Evolutionary conservation across 1,284 basidiomycete species (phyloP), one percentile per base, ranked within the genome.

Genomic region (Moesziomyces sp.): DNA sequence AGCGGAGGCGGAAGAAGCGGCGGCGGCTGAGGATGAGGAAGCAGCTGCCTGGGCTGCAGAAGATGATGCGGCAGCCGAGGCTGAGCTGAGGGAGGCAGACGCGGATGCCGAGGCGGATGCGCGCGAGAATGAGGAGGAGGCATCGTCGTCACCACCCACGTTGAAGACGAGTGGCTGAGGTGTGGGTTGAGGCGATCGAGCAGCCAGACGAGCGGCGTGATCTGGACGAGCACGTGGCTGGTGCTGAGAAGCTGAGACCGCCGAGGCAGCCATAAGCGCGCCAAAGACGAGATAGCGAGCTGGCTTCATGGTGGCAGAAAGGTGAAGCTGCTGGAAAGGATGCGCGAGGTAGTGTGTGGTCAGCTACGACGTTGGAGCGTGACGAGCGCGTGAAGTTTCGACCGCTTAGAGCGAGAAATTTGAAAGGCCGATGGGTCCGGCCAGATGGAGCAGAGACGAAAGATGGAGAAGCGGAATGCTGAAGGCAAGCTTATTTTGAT

Each of bases 1-100:
- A 35, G 66, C 55, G 23, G 56, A 60, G n/a, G 68, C 60, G 6
- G 76, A 66, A 23, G 65, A 40, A 14, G 50, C 61, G 9, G 48
- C 55, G 2, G 60, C 58, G 6, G 56, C 56, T 0, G 65, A 23
- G 1, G 67, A 58, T 24, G 61, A 44, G 18, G 57, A 46, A 3
- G 69, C 42, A 5, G 58, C 51, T 26, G 73, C 57, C 35, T 64
- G 58, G 24, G 74, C 43, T 26, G 64, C 23, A 9, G 64, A 55
- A 13, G 64, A 55, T 14, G 75, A 40, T 16, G 54, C 40, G 28
- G 67, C 51, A 21, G 64, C 54, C 7, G 62, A 48, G 21, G 71
- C 53, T 5, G 60, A 58, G 16, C 53, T 58, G 5, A 52, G 28
- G 34, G 58, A 55, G 16, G 50, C 48, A 0, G 55, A 23, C 10